Percentiles rank a stretch among this genome's conserved stretches.
Evolutionary conservation across 2,329 filamentous ascomycete genomes (phyloP).

Genomic region (Phoma sp.): DNA sequence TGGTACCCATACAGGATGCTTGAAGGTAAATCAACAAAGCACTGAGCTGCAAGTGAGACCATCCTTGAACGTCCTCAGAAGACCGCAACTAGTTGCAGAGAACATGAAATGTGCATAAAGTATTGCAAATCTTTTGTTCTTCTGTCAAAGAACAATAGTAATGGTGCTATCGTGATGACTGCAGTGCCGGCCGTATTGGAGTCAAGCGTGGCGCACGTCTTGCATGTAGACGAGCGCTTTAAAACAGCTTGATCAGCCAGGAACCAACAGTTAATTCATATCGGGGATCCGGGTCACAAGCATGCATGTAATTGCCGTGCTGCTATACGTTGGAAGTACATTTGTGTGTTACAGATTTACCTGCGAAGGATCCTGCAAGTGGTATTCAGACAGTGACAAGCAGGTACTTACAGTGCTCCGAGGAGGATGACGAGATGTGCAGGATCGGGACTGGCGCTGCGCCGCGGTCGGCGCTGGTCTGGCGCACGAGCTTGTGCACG

Average conservation of each 20-base stretch:
- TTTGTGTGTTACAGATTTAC: constrained; percentile 16
- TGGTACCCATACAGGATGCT: constrained; percentile 29
- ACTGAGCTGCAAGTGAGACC: constrained; percentile 22
- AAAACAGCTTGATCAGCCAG: constrained; percentile 28
- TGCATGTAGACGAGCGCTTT: constrained; percentile 30
- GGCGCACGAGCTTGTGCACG: constrained; percentile 30
- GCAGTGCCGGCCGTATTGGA: constrained; percentile 18
- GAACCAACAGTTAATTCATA: constrained; percentile 32
- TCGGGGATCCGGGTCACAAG: constrained; percentile 38
- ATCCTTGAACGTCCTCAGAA: neutral
- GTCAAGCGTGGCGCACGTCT: constrained; percentile 23
- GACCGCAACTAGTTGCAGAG: constrained; percentile 20
- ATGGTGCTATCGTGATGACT: constrained; percentile 21
- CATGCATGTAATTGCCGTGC: constrained; percentile 25
- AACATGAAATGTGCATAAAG: constrained; percentile 7
- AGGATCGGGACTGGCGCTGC: constrained; percentile 29
- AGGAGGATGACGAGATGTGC: constrained; percentile 31
- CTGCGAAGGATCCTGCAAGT: constrained; percentile 8
- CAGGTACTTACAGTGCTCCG: constrained; percentile 16
- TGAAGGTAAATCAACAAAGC: constrained; percentile 18
- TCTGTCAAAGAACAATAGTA: constrained; percentile 6
- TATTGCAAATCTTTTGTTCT: neutral
- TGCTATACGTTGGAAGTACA: constrained; percentile 20
- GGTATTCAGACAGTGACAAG: constrained; percentile 19
- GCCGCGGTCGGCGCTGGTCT: constrained; percentile 35